These are phyloP conservation scores for Galeopsis tetrahit DNA, from an alignment of 257 asterid genomes.

Conservation along the genomic window DNA sequence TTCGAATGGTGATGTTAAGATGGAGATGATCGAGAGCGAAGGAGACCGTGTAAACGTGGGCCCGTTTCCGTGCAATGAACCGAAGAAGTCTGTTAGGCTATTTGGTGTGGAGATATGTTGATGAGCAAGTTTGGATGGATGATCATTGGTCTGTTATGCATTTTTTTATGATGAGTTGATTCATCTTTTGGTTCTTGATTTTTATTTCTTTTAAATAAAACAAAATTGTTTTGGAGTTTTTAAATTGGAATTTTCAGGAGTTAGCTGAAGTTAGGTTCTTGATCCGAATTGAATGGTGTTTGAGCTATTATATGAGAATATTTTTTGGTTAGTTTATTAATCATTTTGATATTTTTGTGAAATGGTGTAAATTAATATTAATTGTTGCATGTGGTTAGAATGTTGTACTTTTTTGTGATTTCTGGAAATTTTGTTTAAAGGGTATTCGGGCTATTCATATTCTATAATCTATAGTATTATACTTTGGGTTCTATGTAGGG, in stretches of 20 bases:
- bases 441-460: too few species aligned
- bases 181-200: neutral
- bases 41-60: neutral
- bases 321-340: too few species aligned
- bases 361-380: too few species aligned
- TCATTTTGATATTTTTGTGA: too few species aligned
- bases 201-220: neutral
- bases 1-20: neutral
- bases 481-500: too few species aligned
- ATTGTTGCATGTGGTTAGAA: too few species aligned
- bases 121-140: slow-evolving; percentile 1
- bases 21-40: neutral
- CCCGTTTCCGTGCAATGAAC: neutral
- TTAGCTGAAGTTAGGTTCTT: neutral
- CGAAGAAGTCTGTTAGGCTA: slow-evolving; percentile 35
- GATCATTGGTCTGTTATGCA: neutral
- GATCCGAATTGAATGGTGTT: neutral
- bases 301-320: neutral
- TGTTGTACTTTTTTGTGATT: too few species aligned
- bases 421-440: too few species aligned
- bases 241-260: neutral
- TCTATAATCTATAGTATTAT: too few species aligned
- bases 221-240: neutral
- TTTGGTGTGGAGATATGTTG: slow-evolving; percentile 43
- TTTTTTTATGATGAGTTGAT: neutral